phyloP scores from a whole-genome alignment of 345 rosid species.

The Salix exigua region DNA sequence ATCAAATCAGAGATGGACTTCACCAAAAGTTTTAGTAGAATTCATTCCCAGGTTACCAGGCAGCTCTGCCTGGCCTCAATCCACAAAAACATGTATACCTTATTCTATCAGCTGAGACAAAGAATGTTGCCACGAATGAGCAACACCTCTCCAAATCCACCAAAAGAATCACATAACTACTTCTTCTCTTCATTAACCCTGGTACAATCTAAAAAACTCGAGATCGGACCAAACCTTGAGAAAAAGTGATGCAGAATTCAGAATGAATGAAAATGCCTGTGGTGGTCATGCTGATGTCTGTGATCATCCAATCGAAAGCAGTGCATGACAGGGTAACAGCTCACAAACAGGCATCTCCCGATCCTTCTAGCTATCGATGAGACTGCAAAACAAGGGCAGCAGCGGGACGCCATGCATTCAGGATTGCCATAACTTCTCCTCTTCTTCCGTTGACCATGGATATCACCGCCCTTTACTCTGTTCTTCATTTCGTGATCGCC shows the following conservation, averaged over 20 bases:
- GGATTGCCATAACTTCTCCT: neutral
- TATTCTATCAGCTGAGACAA: too few species aligned
- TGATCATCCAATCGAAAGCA: constrained; percentile 54
- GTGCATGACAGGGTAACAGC: constrained; percentile 48
- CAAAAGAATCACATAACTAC: too few species aligned
- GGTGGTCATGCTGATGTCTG: constrained; percentile 48
- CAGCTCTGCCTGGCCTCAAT: too few species aligned
- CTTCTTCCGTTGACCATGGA: constrained; percentile 2
- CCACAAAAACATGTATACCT: too few species aligned
- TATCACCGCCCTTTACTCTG: neutral
- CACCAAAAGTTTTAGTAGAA: too few species aligned
- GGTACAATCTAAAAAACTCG: too few species aligned
- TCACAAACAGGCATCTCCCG: constrained; percentile 49
- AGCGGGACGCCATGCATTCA: constrained; percentile 1
- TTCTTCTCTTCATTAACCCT: too few species aligned
- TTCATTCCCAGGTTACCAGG: too few species aligned
- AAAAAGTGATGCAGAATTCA: neutral
- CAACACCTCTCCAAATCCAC: too few species aligned
- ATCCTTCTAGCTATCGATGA: constrained; percentile 40
- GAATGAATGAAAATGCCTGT: constrained; percentile 42
- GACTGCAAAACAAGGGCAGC: constrained; percentile 27
- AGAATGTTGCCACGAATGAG: too few species aligned
- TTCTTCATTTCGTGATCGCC: neutral
- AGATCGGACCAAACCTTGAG: neutral
- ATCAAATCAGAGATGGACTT: too few species aligned